These are phyloP conservation scores for Plasmopara muralis DNA, from an alignment of 352 stramenopile genomes.

Conservation along the genomic window DNA sequence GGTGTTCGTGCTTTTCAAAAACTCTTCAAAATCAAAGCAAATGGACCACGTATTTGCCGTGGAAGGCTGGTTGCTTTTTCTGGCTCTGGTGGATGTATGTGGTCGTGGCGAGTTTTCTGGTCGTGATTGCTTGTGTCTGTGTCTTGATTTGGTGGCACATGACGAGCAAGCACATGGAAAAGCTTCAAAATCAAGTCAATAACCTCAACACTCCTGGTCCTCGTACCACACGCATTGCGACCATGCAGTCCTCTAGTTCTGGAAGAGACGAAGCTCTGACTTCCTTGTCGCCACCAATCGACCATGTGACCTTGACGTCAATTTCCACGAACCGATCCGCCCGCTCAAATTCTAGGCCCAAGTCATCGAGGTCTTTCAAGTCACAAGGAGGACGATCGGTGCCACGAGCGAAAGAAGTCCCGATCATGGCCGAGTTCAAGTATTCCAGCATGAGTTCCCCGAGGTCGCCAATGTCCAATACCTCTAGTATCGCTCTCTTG, in stretches of 20 bases:
- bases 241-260: constrained; percentile 21
- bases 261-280: constrained; percentile 19
- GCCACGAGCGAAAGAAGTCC: constrained; percentile 18
- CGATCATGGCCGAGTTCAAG: constrained; percentile 24
- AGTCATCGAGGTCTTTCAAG: constrained; percentile 11
- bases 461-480: constrained; percentile 39
- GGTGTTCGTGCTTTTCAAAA: constrained; percentile 67
- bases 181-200: constrained; percentile 26
- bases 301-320: constrained; percentile 6
- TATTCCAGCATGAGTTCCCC: constrained; percentile 53
- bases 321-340: constrained; percentile 12
- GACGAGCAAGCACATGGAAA: constrained; percentile 38
- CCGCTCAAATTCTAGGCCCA: constrained; percentile 9
- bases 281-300: constrained; percentile 14
- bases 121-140: constrained; percentile 48
- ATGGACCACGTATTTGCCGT: constrained; percentile 52
- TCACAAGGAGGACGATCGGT: constrained; percentile 19
- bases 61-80: constrained; percentile 67
- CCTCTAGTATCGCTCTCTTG: constrained; percentile 59
- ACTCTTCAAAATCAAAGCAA: constrained; percentile 51
- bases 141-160: constrained; percentile 61
- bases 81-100: constrained; percentile 86
- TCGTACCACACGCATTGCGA: constrained; percentile 23
- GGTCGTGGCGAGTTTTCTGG: constrained; percentile 45
- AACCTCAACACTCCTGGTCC: constrained; percentile 7